Percentiles rank a stretch among this genome's conserved stretches.
phyloP scores from a whole-genome alignment of 164 flowering plant species.

The Litsea cubeba region DNA sequence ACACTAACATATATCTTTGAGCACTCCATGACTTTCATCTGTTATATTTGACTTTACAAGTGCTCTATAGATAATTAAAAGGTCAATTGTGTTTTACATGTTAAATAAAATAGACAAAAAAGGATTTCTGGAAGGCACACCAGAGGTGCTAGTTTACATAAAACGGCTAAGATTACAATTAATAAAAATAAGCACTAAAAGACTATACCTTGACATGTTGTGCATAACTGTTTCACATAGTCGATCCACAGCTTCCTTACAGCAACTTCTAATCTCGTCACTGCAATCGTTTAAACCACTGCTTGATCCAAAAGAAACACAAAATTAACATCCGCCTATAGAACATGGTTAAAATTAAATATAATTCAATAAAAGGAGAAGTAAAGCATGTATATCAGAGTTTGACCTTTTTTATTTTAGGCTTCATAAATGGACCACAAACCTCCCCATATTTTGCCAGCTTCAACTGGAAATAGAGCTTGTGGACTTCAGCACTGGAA shows the following conservation, averaged over 20 bases:
- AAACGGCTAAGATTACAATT: neutral
- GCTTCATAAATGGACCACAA: conserved; percentile 13
- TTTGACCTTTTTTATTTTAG: neutral
- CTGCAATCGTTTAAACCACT: conserved; percentile 96
- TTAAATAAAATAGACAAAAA: neutral
- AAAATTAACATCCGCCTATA: conserved; percentile 1
- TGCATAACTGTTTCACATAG: conserved; percentile 48
- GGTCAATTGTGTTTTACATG: neutral
- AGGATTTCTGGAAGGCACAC: neutral
- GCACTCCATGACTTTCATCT: neutral
- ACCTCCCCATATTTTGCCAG: conserved; percentile 85
- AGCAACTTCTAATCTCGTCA: conserved; percentile 61
- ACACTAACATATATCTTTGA: neutral
- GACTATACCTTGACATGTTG: conserved; percentile 72
- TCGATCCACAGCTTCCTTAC: conserved; percentile 48
- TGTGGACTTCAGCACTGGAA: conserved; percentile 52
- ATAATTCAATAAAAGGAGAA: neutral
- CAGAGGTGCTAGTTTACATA: neutral
- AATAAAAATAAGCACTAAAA: neutral
- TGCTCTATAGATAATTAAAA: neutral
- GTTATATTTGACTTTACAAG: neutral
- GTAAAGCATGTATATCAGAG: neutral
- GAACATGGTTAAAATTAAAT: neutral
- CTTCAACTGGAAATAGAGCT: conserved; percentile 35
- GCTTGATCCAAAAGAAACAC: conserved; percentile 8